phyloP scores from a whole-genome alignment of 1,139 yeast genomes.

The Nakaseomyces nivariensis region DNA sequence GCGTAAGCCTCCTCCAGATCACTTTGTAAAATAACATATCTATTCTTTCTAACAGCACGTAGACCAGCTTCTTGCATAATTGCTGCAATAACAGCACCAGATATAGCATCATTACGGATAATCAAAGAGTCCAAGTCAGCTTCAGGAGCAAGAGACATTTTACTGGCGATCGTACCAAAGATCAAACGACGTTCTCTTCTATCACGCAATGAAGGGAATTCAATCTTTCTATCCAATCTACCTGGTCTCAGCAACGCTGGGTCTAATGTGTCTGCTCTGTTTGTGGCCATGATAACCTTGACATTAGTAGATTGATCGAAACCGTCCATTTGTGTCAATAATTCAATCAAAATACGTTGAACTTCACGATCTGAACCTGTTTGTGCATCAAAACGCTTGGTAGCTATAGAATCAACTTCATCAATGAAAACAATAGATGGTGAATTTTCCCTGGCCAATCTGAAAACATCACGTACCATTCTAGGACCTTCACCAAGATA shows the following conservation, averaged over 20 bases:
- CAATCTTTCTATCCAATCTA: constrained; percentile 95
- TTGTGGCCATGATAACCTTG: constrained; percentile 97
- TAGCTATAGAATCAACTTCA: constrained; percentile 98
- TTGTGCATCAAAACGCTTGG: constrained; percentile 98
- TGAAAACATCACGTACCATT: constrained; percentile 97
- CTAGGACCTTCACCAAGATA: constrained; percentile 99
- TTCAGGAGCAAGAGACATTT: constrained; percentile 97
- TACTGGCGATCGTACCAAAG: constrained; percentile 91
- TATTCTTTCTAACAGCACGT: constrained; percentile 94
- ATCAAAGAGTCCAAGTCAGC: constrained; percentile 91
- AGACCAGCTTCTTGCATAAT: constrained; percentile 99
- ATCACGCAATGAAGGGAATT: constrained; percentile 90
- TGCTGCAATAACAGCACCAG: constrained; percentile 97
- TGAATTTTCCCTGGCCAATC: constrained; percentile 93
- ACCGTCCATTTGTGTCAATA: constrained; percentile 98
- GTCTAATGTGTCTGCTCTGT: constrained; percentile 94
- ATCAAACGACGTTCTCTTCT: constrained; percentile 96
- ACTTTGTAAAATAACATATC: constrained; percentile 89
- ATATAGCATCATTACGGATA: constrained; percentile 89
- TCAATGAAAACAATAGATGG: constrained; percentile 96
- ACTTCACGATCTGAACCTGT: constrained; percentile 99
- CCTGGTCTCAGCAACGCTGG: constrained; percentile 98
- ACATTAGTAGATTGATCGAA: constrained; percentile 93
- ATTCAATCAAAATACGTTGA: constrained; percentile 91
- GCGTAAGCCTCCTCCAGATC: constrained; percentile 98